Conservation (phyloP, 2,329 filamentous ascomycete genomes). For the Trichoderma atroviride region DNA sequence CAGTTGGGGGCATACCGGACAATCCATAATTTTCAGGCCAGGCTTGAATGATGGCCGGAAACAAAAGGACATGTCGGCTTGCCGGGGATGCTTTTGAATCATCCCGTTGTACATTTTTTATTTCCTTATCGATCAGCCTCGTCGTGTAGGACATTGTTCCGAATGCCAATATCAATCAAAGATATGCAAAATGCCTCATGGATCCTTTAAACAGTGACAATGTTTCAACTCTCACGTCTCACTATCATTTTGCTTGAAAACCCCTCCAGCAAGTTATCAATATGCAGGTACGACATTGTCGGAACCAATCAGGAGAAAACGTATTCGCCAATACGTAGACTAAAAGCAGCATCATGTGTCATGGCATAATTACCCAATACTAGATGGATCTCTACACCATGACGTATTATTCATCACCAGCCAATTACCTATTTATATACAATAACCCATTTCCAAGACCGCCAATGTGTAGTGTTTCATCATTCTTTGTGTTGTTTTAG, state of each 20-base stretch:
- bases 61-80: conserved; percentile 25
- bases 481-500: background rate
- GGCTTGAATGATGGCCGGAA: conserved; percentile 18
- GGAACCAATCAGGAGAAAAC: background rate
- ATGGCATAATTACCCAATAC: background rate
- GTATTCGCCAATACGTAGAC: too few relatives aligned
- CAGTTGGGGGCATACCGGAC: conserved; percentile 12
- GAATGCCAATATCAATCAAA: conserved; percentile 38
- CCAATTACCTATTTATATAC: background rate
- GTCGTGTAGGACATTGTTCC: conserved; percentile 39
- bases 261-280: too few relatives aligned
- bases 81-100: conserved; percentile 29
- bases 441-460: background rate
- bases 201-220: background rate
- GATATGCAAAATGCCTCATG: background rate
- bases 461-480: background rate
- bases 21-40: conserved; percentile 22
- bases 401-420: background rate
- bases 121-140: conserved; percentile 36
- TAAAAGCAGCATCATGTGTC: background rate
- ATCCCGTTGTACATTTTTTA: conserved; percentile 45
- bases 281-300: background rate
- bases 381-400: background rate
- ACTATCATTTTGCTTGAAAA: background rate
- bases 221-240: background rate